Base-by-base conservation (phyloP, 352 stramenopile genomes). In the Phytopythium aichiense region DNA sequence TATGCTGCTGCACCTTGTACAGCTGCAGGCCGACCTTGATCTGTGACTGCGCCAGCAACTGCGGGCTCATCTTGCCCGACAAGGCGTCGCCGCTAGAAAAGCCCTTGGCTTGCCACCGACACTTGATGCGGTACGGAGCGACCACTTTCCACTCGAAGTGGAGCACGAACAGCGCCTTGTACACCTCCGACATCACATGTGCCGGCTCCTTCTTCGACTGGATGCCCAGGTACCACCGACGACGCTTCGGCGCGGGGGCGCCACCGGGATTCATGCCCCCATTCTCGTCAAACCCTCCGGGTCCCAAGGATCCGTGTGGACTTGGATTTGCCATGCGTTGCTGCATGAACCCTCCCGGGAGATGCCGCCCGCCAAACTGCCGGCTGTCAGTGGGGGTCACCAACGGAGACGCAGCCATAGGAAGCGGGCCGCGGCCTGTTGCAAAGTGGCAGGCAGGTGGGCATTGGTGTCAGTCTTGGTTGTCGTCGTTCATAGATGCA, bases 181-280 rank as follows among this genome's bases (percentile, higher is more conserved):
- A 99, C 25, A 99, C 98, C 74, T 99, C 98, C 22, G 91, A 99
- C 97, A 99, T 99, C 38, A 99, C 97, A 68, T 99, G 96, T 38
- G 95, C 96, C 15, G 98, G 97, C 65, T 99, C 97, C 76, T 99
- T 99, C 74, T 99, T 99, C 67, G 91, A 98, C 84, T 99, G 98
- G 71, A 99, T 99, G 46, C 98, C 98, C 56, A 99, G 68, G 71
- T 99, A 99, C 98, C 98, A 99, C 65, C 97, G 74, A 70, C 97
- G 84, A 46, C 83, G 66, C 69, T 94, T 94, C 7, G 76, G 73
- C 1, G 79, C 71, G 11, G 79, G 78, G 8, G 67, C 64, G 6
- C 38, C 61, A 33, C 53, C 59, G 7, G 67, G 63, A 46, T 72
- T 63, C 35, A 45, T 45, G 18, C 38, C 42, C 7, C 45, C 69